Evolutionary conservation across 129 eudicot genomes (phyloP), one percentile per base, ranked within the genome.

Genomic region (Solidago caesia): DNA sequence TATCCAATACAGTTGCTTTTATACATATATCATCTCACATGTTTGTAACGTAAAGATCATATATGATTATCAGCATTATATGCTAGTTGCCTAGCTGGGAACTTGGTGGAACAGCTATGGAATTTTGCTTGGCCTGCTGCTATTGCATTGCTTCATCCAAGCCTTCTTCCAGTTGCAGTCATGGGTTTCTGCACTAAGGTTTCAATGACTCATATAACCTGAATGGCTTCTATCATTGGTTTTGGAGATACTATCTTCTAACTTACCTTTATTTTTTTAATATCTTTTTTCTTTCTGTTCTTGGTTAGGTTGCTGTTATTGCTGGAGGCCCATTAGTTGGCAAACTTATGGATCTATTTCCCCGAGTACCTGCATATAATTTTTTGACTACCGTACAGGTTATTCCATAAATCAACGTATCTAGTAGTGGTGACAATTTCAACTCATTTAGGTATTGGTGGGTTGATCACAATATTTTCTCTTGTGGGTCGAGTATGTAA

Each of bases 81-180:
- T 56, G 98, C 98, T 66, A 90, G 84, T 86, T 90, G 97, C 81
- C 73, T 94, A 77, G 96, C 90, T 80, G 98, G 97, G 67, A 86
- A 87, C 61, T 42, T 91, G 87, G 97, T 94, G 83, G 98, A 94
- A 83, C 98, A 94, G 78, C 91, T 94, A 13, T 94, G 98, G 98
- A 85, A 78, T 84, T 90, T 94, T 57, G 93, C 98, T 71, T 91
- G 97, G 88, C 98, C 98, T 75, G 97, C 86, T 67, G 88, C 97
- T 80, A 91, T 94, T 76, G 96, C 98, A 8, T 77, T 94, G 87
- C 85, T 94, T 78, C 97, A 90, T 84, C 91, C 96, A 69, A 94
- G 98, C 70, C 96, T 94, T 80, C 96, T 94, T 84, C 98, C 98
- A 70, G 98, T 94, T 63, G 98, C 98, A 44, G 87, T 94, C 82